Percentiles rank a stretch among this genome's conserved stretches.
These are phyloP conservation scores for Neofusicoccum umdonicola DNA, from an alignment of 2,329 filamentous ascomycete species.

Conservation along the genomic window DNA sequence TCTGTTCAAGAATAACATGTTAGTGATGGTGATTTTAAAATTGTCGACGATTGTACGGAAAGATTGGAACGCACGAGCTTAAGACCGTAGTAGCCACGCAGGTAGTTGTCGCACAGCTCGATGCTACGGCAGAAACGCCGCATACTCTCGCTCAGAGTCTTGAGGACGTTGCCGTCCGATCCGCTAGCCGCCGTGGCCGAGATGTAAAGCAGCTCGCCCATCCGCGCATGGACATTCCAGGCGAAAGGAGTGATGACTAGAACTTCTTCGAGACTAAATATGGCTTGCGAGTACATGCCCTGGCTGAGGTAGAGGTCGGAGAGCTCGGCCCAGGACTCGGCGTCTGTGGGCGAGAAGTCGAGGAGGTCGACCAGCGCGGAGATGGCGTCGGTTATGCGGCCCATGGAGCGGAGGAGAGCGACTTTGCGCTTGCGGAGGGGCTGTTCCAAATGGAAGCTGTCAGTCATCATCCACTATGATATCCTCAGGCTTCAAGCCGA, in stretches of 20 bases:
- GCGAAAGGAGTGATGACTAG: slow-evolving; percentile 83
- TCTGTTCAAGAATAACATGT: neutral
- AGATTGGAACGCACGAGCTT: slow-evolving; percentile 63
- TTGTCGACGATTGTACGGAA: too few relatives aligned
- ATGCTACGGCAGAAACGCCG: slow-evolving; percentile 87
- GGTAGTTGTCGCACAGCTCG: slow-evolving; percentile 89
- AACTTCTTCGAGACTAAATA: slow-evolving; percentile 88
- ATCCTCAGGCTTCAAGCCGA: neutral
- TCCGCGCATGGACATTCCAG: slow-evolving; percentile 90
- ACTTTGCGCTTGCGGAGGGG: slow-evolving; percentile 82
- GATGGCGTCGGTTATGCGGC: slow-evolving; percentile 69
- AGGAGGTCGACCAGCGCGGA: slow-evolving; percentile 71
- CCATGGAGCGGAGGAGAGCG: slow-evolving; percentile 73
- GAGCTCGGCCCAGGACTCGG: slow-evolving; percentile 90
- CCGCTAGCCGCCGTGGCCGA: slow-evolving; percentile 44
- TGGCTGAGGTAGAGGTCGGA: slow-evolving; percentile 81
- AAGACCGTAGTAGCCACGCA: slow-evolving; percentile 89
- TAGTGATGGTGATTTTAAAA: neutral
- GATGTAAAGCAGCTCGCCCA: slow-evolving; percentile 82
- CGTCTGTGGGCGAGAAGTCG: slow-evolving; percentile 82
- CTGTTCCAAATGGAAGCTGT: slow-evolving; percentile 47
- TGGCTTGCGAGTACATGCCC: slow-evolving; percentile 75
- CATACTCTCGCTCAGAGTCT: slow-evolving; percentile 68
- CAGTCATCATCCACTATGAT: slow-evolving; percentile 14
- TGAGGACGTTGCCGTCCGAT: slow-evolving; percentile 35